These are phyloP conservation scores for Hypoxylon perforatum DNA, from an alignment of 495 filamentous ascomycete species.

Conservation along the genomic window DNA sequence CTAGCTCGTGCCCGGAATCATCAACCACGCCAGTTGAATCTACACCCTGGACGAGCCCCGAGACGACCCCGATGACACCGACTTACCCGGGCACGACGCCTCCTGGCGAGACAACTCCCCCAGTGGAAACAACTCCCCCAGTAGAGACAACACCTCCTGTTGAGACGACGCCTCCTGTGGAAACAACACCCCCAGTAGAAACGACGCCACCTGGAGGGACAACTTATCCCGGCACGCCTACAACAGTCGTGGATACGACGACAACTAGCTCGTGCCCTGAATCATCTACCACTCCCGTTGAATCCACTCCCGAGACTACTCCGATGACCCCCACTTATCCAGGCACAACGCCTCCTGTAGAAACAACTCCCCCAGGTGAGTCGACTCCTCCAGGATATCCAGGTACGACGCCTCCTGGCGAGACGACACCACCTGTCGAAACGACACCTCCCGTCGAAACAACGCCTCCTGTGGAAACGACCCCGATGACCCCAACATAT, in stretches of 20 bases:
- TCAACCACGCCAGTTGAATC: neutral
- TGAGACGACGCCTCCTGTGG: neutral
- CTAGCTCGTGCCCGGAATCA: neutral
- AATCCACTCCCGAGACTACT: too few relatives aligned
- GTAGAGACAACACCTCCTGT: neutral
- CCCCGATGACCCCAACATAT: neutral
- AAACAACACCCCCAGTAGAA: neutral
- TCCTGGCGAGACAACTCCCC: neutral
- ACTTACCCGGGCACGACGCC: conserved; percentile 1
- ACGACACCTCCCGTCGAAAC: neutral
- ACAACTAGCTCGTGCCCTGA: too few relatives aligned
- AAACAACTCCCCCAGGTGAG: neutral
- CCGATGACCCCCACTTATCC: too few relatives aligned
- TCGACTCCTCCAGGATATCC: neutral
- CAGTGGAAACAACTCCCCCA: neutral
- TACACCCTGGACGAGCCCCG: too few relatives aligned
- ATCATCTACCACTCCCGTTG: too few relatives aligned
- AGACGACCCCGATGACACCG: neutral
- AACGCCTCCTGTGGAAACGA: neutral
- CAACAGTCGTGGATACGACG: too few relatives aligned
- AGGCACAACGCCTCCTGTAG: too few relatives aligned
- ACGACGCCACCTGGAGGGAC: neutral
- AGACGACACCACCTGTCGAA: too few relatives aligned
- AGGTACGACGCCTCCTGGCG: too few relatives aligned
- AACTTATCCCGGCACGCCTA: too few relatives aligned